These are phyloP conservation scores for Nitzschia sp. DNA, from an alignment of 108 stramenopile species.

Conservation along the genomic window DNA sequence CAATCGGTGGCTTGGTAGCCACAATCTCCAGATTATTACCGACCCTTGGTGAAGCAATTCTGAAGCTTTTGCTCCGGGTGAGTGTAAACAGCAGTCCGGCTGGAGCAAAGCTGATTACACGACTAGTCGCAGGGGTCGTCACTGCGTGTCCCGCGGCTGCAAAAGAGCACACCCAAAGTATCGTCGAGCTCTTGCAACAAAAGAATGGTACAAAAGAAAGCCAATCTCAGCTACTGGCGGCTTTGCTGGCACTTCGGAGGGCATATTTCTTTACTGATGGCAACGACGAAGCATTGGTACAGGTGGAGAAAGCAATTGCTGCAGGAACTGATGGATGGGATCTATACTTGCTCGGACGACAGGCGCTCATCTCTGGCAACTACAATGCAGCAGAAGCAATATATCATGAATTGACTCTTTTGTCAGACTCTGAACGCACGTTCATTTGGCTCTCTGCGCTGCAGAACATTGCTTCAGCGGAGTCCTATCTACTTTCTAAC, in stretches of 20 bases:
- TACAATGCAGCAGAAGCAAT: slow-evolving; percentile 24
- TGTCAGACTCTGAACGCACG: slow-evolving; percentile 28
- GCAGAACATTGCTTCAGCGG: slow-evolving; percentile 35
- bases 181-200: slow-evolving; percentile 2
- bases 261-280: slow-evolving; percentile 28
- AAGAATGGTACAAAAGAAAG: background rate
- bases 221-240: slow-evolving; percentile 25
- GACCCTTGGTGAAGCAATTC: slow-evolving; percentile 28
- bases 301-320: background rate
- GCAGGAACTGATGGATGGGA: slow-evolving; percentile 20
- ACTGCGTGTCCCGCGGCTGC: slow-evolving; percentile 35
- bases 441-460: slow-evolving; percentile 46
- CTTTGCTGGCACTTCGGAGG: slow-evolving; percentile 34
- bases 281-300: background rate
- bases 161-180: background rate
- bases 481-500: slow-evolving; percentile 21
- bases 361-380: slow-evolving; percentile 40
- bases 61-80: slow-evolving; percentile 15
- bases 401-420: slow-evolving; percentile 12
- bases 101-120: slow-evolving; percentile 10
- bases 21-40: slow-evolving; percentile 14
- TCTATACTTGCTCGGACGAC: slow-evolving; percentile 35
- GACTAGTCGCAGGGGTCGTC: slow-evolving; percentile 29
- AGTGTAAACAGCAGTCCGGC: background rate
- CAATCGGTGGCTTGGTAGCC: slow-evolving; percentile 21